Percentiles rank a stretch among this genome's conserved stretches.
phyloP scores from a whole-genome alignment of 148 eudicot genomes.

The Rhododendron vialii region DNA sequence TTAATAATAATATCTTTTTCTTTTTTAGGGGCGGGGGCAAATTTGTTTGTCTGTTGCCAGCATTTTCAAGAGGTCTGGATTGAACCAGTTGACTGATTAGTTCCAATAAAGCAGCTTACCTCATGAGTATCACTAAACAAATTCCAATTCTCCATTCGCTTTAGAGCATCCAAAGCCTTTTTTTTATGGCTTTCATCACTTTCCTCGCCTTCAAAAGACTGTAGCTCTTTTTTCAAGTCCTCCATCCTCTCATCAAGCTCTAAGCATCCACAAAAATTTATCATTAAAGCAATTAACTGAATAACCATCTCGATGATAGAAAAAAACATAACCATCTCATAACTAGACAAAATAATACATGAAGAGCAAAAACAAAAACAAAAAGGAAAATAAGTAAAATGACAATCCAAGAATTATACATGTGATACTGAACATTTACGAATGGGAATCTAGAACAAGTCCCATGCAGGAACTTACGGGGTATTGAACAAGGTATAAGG shows the following conservation, averaged over 20 bases:
- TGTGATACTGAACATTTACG: neutral
- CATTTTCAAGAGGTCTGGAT: neutral
- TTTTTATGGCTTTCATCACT: slow-evolving; percentile 60
- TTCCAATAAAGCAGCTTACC: slow-evolving; percentile 34
- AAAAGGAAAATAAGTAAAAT: neutral
- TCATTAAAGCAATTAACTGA: slow-evolving; percentile 3
- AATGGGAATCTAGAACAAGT: neutral
- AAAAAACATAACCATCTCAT: neutral
- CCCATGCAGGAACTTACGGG: neutral
- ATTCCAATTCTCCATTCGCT: slow-evolving; percentile 92
- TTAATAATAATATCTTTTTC: neutral
- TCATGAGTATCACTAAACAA: slow-evolving; percentile 71
- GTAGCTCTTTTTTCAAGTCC: slow-evolving; percentile 76
- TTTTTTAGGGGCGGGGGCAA: neutral
- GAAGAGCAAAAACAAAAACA: neutral
- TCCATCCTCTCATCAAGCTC: slow-evolving; percentile 98
- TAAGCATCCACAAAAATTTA: slow-evolving; percentile 22
- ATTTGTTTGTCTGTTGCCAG: neutral
- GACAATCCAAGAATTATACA: neutral
- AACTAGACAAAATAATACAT: neutral
- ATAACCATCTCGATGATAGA: neutral
- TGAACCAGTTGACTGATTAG: neutral
- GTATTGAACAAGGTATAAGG: neutral
- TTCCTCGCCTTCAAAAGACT: slow-evolving; percentile 77
- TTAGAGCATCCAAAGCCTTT: slow-evolving; percentile 84